phyloP scores from a whole-genome alignment of 2,329 filamentous ascomycete genomes.

The Penicillium expansum region DNA sequence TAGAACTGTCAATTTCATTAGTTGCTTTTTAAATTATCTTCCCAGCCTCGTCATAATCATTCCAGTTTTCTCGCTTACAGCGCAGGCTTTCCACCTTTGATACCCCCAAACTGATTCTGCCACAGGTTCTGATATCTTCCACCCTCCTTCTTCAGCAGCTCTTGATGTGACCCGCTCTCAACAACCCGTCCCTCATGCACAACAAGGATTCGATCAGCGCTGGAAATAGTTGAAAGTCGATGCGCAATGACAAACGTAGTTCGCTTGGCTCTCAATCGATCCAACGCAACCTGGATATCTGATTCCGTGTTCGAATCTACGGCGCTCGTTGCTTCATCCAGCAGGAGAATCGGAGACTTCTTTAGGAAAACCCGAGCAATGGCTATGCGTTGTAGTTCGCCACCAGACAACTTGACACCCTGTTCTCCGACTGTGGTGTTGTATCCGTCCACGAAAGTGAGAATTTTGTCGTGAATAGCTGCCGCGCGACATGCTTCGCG shows the following conservation, averaged over 20 bases:
- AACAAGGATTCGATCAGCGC: constrained; percentile 30
- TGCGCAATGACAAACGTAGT: constrained; percentile 40
- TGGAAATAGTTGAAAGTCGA: constrained; percentile 39
- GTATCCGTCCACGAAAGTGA: constrained; percentile 39
- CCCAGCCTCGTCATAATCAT: background rate
- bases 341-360: constrained; percentile 39
- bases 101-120: constrained; percentile 14
- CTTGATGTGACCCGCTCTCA: constrained; percentile 42
- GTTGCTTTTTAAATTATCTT: background rate
- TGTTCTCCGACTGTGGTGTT: constrained; percentile 34
- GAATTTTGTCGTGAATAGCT: constrained; percentile 40
- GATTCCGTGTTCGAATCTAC: constrained; percentile 40
- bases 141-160: constrained; percentile 35
- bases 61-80: background rate
- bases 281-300: constrained; percentile 23
- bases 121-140: constrained; percentile 33
- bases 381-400: constrained; percentile 45
- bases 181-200: constrained; percentile 40
- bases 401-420: constrained; percentile 40
- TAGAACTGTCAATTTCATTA: background rate
- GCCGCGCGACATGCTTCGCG: constrained; percentile 34
- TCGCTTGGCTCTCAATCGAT: constrained; percentile 16
- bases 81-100: background rate
- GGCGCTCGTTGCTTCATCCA: constrained; percentile 47
- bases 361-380: constrained; percentile 45